Evolutionary conservation across 768 basidiomycete genomes (phyloP), one percentile per base, ranked within the genome.

Genomic region (Russula vinacea): DNA sequence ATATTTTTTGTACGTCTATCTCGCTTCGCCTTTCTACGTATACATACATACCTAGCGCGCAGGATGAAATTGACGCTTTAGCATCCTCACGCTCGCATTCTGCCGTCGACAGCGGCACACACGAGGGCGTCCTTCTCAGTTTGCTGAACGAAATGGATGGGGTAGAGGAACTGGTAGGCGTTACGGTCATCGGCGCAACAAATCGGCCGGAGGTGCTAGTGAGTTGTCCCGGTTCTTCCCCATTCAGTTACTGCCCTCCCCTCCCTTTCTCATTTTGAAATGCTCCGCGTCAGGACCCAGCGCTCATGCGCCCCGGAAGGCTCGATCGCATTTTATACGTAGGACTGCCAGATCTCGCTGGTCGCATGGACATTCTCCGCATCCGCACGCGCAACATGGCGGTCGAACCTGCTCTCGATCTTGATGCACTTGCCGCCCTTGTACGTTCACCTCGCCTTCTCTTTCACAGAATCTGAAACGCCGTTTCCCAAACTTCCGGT

Each of bases 141-240:
- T 79, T 99, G 14, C 74, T 99, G 61, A 98, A 96, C 72, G 97
- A 99, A 73, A 98, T 98, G 94, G 97, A 98, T 71, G 97, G 97
- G 22, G 90, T 98, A 0, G 92, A 98, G 75, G 94, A 96, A 75
- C 79, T 98, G 22, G 79, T 89, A 19, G 94, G 95, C 0, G 97
- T 99, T n/a, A 95, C 92, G 0, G 84, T 98, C 39, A 84, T 99
- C 11, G 97, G 94, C 1, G 97, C 97, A 0, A 99, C 97, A 14
- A 98, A 99, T 73, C 78, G 95, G 62, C 97, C 97, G 9, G 94
- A 97, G 65, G 85, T 86, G n/a, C 58, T 69, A 4, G 68, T 69
- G 44, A 47, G 62, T 58, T 39, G 22, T 10, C 32, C 22, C 53
- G 22, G 14, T n/a, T 44, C 32, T 17, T 42, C 3, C 51, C 49